A percentile compares a stretch with the other conserved stretches of the same genome.
Conservation (phyloP, 768 basidiomycete genomes). For the Phanerochaete sordida region DNA sequence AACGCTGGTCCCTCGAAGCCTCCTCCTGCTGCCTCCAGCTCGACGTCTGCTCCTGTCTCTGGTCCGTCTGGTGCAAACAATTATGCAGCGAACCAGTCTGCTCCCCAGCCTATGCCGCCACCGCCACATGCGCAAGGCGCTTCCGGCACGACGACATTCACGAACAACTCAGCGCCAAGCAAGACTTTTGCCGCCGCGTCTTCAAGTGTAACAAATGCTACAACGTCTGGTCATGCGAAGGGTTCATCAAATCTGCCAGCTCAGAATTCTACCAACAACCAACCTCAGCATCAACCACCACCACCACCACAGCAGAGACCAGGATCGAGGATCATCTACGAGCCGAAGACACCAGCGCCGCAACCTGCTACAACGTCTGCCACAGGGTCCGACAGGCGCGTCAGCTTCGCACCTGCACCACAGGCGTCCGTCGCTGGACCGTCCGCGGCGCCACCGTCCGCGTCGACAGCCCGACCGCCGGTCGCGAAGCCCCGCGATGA, state of each 20-base stretch:
- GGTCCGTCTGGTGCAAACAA: neutral
- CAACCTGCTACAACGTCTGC: neutral
- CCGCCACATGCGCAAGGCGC: conserved; percentile 39
- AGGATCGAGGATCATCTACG: neutral
- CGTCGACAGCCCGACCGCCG: conserved; percentile 4
- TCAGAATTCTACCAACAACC: conserved; percentile 27
- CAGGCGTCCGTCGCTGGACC: conserved; percentile 2
- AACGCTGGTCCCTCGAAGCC: neutral
- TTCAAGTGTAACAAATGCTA: neutral
- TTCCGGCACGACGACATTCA: conserved; percentile 8
- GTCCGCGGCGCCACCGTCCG: conserved; percentile 3
- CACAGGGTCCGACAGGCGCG: conserved; percentile 8
- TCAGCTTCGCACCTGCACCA: conserved; percentile 7
- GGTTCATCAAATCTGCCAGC: conserved; percentile 31
- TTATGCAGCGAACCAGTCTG: conserved; percentile 2
- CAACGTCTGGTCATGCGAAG: neutral
- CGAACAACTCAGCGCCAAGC: conserved; percentile 12
- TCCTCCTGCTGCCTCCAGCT: neutral
- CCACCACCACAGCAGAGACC: neutral
- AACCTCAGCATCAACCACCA: neutral
- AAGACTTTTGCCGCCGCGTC: neutral
- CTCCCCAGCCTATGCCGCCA: conserved; percentile 11
- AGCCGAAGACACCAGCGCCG: conserved; percentile 1
- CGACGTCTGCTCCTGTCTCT: neutral
- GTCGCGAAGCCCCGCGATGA: conserved; percentile 11